Evolutionary conservation across 2,329 filamentous ascomycete species (phyloP), one percentile per base, ranked within the genome.

Genomic region (Chaetomiaceae sp.): DNA sequence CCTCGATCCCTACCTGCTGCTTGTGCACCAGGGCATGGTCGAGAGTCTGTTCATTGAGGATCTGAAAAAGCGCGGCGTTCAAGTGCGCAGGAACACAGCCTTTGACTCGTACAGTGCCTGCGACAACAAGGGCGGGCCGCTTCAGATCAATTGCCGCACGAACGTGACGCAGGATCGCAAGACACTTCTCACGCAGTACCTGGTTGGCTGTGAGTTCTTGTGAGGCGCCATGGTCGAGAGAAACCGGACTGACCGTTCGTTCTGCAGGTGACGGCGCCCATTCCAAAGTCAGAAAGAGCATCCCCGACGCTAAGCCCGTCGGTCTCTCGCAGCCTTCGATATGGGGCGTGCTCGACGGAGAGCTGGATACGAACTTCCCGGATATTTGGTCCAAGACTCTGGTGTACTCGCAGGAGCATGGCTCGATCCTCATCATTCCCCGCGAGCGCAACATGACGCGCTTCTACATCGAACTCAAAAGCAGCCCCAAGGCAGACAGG

Each of bases 301-400:
- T 89, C 47, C 78, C 70, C 60, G 73, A 72, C 65, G 76, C 67
- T 41, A 74, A 83, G 58, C 78, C 81, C 4, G 75, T 84, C 21
- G 75, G 75, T 46, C 67, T 76, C 64, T 80, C 83, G 9, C 74
- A 77, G 55, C 69, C 74, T 11, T 73, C 76, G 18, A 74, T 80
- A 32, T 89, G 86, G 86, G 86, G 85, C 51, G 85, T 89, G 2
- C 70, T 89, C 3, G 86, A 89, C 65, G 85, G 85, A 60, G 80
- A 82, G 64, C 70, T 89, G 9, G 80, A 85, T 38, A 89, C 85
- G 7, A 77, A 88, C 64, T 89, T 89, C 60, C 86, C 86, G 1
- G 85, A 89, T 62, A 79, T 89, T 44, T 89, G 85, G 84, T 86
- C 81, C 66, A 89, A 89, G 69, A 84, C 84, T 0, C 77, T 86